These are phyloP conservation scores for Sporormia fimetaria DNA, from an alignment of 495 filamentous ascomycete genomes.

Conservation along the genomic window DNA sequence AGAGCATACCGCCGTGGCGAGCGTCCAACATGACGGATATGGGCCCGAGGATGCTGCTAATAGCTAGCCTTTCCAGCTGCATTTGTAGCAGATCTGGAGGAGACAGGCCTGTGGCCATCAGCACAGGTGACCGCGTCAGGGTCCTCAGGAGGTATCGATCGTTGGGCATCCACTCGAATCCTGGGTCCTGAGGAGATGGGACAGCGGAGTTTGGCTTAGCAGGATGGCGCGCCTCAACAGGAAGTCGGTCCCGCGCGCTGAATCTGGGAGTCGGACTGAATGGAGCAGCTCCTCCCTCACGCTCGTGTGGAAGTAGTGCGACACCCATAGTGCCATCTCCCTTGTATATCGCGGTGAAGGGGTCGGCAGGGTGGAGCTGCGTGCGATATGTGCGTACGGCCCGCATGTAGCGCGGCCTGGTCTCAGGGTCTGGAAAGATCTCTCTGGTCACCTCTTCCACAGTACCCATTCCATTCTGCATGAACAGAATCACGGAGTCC, in stretches of 20 bases:
- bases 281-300: conserved; percentile 5
- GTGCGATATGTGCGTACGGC: conserved; percentile 61
- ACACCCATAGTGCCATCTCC: conserved; percentile 51
- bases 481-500: conserved; percentile 63
- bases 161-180: conserved; percentile 19
- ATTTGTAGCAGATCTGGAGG: conserved; percentile 43
- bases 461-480: conserved; percentile 75
- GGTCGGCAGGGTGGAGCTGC: conserved; percentile 33
- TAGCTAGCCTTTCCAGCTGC: conserved; percentile 69
- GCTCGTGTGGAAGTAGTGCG: conserved; percentile 38
- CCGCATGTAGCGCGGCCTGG: conserved; percentile 62
- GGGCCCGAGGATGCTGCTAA: conserved; percentile 73
- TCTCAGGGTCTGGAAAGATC: conserved; percentile 52
- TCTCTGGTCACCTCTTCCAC: conserved; percentile 58
- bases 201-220: conserved; percentile 9
- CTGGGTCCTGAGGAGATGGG: not conserved
- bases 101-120: conserved; percentile 37
- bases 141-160: conserved; percentile 32
- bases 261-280: conserved; percentile 3
- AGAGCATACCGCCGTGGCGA: conserved; percentile 62
- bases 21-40: conserved; percentile 62
- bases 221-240: not conserved
- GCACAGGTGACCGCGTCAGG: conserved; percentile 29
- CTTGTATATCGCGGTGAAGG: conserved; percentile 54
- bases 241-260: not conserved